phyloP scores from a whole-genome alignment of 2,329 filamentous ascomycete genomes.

The Trichophyton schoenleinii region DNA sequence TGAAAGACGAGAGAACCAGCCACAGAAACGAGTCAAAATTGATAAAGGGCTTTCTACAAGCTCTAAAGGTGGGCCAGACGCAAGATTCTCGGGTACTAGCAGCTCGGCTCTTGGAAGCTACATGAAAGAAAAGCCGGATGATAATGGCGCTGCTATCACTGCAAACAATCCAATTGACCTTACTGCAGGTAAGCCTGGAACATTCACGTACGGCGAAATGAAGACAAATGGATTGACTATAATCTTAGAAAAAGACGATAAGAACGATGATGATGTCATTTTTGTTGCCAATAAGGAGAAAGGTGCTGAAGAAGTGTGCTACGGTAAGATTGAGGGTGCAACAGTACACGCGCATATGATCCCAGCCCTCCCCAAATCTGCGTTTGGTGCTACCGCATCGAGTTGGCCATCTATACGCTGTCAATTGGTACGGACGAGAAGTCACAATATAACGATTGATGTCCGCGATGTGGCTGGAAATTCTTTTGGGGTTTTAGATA shows the following conservation, averaged over 20 bases:
- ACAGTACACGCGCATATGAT: conserved; percentile 55
- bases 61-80: conserved; percentile 31
- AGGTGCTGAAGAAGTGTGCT: conserved; percentile 62
- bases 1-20: conserved; percentile 49
- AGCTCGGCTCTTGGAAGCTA: conserved; percentile 52
- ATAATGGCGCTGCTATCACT: conserved; percentile 34
- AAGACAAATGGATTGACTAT: background rate
- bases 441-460: conserved; percentile 51
- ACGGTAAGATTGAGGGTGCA: conserved; percentile 60
- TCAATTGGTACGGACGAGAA: conserved; percentile 47
- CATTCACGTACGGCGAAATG: background rate
- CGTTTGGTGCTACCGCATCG: conserved; percentile 40
- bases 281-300: conserved; percentile 45
- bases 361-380: conserved; percentile 46
- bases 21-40: conserved; percentile 55
- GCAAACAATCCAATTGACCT: conserved; percentile 34
- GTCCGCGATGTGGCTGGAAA: conserved; percentile 59
- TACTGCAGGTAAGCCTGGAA: conserved; percentile 23
- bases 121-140: conserved; percentile 47
- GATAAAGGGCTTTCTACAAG: conserved; percentile 21
- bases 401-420: conserved; percentile 66
- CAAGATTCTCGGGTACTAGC: conserved; percentile 28
- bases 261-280: conserved; percentile 28
- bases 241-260: conserved; percentile 25
- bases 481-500: conserved; percentile 66